These are phyloP conservation scores for Rhodotorula sp. DNA, from an alignment of 1,284 basidiomycete species.

Conservation along the genomic window DNA sequence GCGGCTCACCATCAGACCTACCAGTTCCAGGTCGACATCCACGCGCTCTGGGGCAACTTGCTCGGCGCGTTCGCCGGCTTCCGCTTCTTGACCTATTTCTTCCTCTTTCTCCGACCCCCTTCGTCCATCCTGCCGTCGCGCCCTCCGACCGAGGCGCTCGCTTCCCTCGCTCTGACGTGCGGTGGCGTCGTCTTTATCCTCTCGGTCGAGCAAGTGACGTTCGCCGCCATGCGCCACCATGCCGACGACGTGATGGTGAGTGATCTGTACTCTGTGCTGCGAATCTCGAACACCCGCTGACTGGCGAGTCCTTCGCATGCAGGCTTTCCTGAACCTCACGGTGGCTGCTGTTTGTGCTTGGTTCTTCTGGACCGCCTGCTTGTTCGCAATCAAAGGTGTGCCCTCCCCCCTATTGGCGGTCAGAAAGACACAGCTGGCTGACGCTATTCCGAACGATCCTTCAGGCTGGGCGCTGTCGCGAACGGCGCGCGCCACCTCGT, in stretches of 20 bases:
- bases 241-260: slow-evolving; percentile 67
- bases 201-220: slow-evolving; percentile 83
- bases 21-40: slow-evolving; percentile 80
- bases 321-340: slow-evolving; percentile 78
- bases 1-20: slow-evolving; percentile 90
- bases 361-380: slow-evolving; percentile 67
- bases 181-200: slow-evolving; percentile 91
- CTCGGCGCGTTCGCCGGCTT: slow-evolving; percentile 75
- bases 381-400: slow-evolving; percentile 61
- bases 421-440: background rate
- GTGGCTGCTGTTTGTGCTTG: slow-evolving; percentile 59
- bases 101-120: slow-evolving; percentile 72
- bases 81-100: slow-evolving; percentile 85
- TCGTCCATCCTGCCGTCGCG: slow-evolving; percentile 70
- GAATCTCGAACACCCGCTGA: background rate
- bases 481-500: background rate
- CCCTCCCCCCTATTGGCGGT: background rate
- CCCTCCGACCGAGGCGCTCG: slow-evolving; percentile 88
- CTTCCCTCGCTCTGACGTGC: slow-evolving; percentile 78
- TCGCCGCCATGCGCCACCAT: slow-evolving; percentile 84
- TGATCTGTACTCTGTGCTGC: slow-evolving; percentile 39
- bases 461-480: slow-evolving; percentile 18
- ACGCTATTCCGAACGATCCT: background rate
- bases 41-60: slow-evolving; percentile 87
- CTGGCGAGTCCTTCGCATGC: slow-evolving; percentile 45